Base-by-base conservation (phyloP, 768 basidiomycete species). In the Xanthoconium stramineum region DNA sequence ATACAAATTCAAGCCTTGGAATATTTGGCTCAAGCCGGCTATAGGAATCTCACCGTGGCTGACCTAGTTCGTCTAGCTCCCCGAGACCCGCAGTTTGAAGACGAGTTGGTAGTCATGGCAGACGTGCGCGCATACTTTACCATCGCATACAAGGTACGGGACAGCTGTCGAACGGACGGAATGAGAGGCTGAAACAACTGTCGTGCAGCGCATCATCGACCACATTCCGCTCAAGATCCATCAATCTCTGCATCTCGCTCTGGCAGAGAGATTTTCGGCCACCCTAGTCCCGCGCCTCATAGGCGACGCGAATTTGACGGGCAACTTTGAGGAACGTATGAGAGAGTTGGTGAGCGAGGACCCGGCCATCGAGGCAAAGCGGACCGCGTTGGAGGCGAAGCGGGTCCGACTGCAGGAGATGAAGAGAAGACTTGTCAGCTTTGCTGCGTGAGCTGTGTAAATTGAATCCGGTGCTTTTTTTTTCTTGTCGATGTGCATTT, bases 81-180 rank as follows among this genome's bases (percentile, higher is more conserved):
- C 40, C 47, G 48, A 29, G 66, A 74, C 55, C 20, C 32, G 0
- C 20, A 38, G 0, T 76, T 67, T 56, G 69, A 74, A 38, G 75
- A 78, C 14, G 84, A 82, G 48, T 53, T 84, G 14, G 56, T 63
- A 3, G 75, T 84, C 7, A 82, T 83, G 78, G 79, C 83, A 0
- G 77, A 78, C 17, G 79, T 83, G 0, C 75, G 77, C 0, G 83
- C 81, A 6, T 86, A 82, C 57, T 84, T 80, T 63, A 76, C 81
- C 38, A 74, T 84, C 0, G 76, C 83, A 8, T 78, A 74, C 69
- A 80, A 81, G 74, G 83, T 81, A 55, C 19, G 69, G 1, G 13
- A n/a, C 53, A 44, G 15, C 20, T 5, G 20, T 6, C 4, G n/a
- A 33, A 19, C 7, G 17, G 17, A 55, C 15, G 0, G 7, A 10